These are phyloP conservation scores for Tulasnella sp. DNA, from an alignment of 768 basidiomycete genomes.

Conservation along the genomic window DNA sequence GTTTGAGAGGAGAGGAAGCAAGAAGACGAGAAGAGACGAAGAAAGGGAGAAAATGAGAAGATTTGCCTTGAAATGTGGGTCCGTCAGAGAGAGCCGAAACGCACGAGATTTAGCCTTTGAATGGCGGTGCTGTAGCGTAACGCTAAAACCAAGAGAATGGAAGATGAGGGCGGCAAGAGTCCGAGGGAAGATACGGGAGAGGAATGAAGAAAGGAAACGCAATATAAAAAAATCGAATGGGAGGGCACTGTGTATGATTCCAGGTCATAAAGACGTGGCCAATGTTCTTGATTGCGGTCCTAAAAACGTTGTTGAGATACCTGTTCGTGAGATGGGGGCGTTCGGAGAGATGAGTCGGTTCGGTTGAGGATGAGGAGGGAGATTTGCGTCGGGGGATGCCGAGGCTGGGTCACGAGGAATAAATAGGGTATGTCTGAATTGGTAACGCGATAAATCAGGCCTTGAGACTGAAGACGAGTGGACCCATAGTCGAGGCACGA, in stretches of 20 bases:
- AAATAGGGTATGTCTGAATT: not conserved
- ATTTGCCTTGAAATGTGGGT: not conserved
- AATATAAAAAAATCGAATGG: not conserved
- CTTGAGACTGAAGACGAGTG: constrained; percentile 13
- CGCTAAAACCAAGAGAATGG: not conserved
- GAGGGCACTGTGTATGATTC: not conserved
- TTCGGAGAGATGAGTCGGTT: not conserved
- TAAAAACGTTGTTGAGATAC: not conserved
- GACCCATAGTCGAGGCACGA: constrained; percentile 24
- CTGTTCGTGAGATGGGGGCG: constrained; percentile 1
- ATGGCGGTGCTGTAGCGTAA: not conserved
- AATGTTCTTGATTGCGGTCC: constrained; percentile 11
- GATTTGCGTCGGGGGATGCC: not conserved
- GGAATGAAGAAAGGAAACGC: not conserved
- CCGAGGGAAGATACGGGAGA: constrained; percentile 1
- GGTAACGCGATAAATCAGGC: not conserved
- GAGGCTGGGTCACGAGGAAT: not conserved
- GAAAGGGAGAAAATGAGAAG: not conserved
- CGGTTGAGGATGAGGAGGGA: not conserved
- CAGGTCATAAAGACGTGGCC: constrained; percentile 20
- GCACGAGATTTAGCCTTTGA: not conserved
- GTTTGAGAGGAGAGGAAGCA: not conserved
- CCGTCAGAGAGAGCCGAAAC: not conserved
- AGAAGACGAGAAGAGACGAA: not conserved
- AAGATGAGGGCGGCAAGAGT: constrained; percentile 16